A percentile compares a stretch with the other conserved stretches of the same genome.
These are phyloP conservation scores for Suillus clintonianus DNA, from an alignment of 768 basidiomycete genomes.

Conservation along the genomic window DNA sequence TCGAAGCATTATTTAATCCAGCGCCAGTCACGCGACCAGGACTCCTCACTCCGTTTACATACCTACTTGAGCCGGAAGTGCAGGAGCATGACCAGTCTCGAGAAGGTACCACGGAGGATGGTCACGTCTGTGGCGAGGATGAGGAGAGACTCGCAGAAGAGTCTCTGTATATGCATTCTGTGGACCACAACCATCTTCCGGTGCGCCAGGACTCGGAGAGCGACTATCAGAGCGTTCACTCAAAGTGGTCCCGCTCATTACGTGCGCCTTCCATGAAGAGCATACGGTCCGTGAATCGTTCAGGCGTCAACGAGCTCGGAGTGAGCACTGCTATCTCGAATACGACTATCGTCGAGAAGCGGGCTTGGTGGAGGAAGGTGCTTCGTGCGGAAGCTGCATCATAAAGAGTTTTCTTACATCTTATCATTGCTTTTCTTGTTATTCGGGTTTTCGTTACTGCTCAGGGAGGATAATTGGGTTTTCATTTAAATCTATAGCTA, in stretches of 20 bases:
- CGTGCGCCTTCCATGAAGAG: slow-evolving; percentile 19
- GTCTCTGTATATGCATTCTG: slow-evolving; percentile 26
- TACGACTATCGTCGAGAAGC: slow-evolving; percentile 15
- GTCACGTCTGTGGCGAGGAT: background rate
- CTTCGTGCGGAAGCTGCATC: slow-evolving; percentile 9
- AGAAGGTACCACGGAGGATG: background rate
- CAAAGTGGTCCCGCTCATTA: slow-evolving; percentile 17
- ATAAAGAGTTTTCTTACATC: background rate
- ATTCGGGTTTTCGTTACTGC: background rate
- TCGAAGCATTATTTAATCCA: slow-evolving; percentile 82
- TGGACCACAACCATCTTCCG: slow-evolving; percentile 7
- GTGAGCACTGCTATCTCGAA: slow-evolving; percentile 1
- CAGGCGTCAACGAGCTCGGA: slow-evolving; percentile 1
- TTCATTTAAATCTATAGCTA: background rate
- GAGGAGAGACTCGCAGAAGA: slow-evolving; percentile 13
- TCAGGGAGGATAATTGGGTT: background rate
- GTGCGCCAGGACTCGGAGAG: slow-evolving; percentile 13
- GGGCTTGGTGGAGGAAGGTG: slow-evolving; percentile 35
- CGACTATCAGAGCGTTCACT: slow-evolving; percentile 32
- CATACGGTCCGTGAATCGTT: slow-evolving; percentile 15
- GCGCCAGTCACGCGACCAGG: slow-evolving; percentile 40
- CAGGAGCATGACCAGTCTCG: background rate
- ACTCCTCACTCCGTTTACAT: slow-evolving; percentile 38
- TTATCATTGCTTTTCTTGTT: slow-evolving; percentile 5
- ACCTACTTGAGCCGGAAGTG: slow-evolving; percentile 29